Evolutionary conservation across 1,139 yeast genomes (phyloP).

Genomic region (Debaryomyces udenii): DNA sequence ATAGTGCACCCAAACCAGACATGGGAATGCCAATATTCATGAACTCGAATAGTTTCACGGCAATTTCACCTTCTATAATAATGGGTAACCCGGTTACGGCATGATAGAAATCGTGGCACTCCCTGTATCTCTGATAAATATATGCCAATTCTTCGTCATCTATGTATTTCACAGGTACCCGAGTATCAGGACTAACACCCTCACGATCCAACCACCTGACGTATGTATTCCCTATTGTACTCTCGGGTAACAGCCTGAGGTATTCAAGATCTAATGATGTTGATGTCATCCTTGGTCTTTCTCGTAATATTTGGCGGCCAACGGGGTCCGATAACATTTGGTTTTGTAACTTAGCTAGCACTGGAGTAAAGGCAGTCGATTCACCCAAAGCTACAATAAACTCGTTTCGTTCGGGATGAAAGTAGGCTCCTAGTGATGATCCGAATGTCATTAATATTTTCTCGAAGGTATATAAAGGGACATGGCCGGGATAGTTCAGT

Average conservation of each 20-base stretch:
- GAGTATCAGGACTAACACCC: constrained; percentile 90
- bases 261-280: constrained; percentile 65
- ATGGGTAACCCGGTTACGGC: constrained; percentile 90
- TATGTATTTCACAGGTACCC: constrained; percentile 84
- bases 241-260: constrained; percentile 63
- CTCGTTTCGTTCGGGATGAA: constrained; percentile 81
- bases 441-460: constrained; percentile 65
- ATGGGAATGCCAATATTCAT: constrained; percentile 93
- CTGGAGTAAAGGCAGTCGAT: constrained; percentile 75
- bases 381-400: constrained; percentile 95
- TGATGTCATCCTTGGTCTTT: constrained; percentile 82
- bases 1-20: constrained; percentile 89
- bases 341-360: constrained; percentile 62
- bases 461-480: constrained; percentile 71
- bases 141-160: constrained; percentile 91
- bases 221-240: constrained; percentile 78
- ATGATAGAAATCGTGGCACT: constrained; percentile 96
- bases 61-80: constrained; percentile 92
- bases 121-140: constrained; percentile 89
- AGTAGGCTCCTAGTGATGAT: constrained; percentile 80
- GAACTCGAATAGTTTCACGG: constrained; percentile 89
- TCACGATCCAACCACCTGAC: constrained; percentile 82
- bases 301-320: constrained; percentile 78
- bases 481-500: constrained; percentile 75
- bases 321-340: constrained; percentile 75